Percentiles rank a stretch among this genome's conserved stretches.
phyloP scores from a whole-genome alignment of 768 basidiomycete species.

The Mycena latifolia region DNA sequence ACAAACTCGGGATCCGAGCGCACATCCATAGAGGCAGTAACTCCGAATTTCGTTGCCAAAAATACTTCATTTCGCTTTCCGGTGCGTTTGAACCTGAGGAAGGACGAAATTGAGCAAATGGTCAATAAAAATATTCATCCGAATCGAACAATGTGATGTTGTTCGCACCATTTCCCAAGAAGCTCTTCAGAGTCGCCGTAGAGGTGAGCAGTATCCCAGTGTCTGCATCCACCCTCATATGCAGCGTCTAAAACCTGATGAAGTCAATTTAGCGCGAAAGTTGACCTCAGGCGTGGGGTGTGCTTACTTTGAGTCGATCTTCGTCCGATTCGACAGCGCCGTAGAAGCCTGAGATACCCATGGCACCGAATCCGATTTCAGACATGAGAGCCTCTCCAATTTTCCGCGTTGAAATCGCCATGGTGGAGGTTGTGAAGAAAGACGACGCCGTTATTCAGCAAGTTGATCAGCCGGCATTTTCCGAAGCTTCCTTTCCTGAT shows the following conservation, averaged over 20 bases:
- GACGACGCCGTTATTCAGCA: too few relatives aligned
- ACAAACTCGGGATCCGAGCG: slow-evolving; percentile 55
- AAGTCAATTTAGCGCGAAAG: background rate
- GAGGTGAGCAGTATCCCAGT: slow-evolving; percentile 20
- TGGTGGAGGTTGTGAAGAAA: slow-evolving; percentile 13
- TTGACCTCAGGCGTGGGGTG: background rate
- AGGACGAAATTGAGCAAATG: too few relatives aligned
- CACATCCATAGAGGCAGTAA: slow-evolving; percentile 29
- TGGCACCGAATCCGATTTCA: slow-evolving; percentile 64
- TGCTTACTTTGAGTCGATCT: slow-evolving; percentile 60
- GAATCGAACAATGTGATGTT: too few relatives aligned
- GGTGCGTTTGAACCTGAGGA: slow-evolving; percentile 56
- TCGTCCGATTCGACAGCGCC: slow-evolving; percentile 57
- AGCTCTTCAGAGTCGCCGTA: slow-evolving; percentile 29
- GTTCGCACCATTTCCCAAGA: slow-evolving; percentile 32
- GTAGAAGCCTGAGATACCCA: slow-evolving; percentile 60
- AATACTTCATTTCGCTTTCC: slow-evolving; percentile 64
- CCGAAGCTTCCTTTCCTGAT: too few relatives aligned
- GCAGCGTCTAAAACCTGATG: slow-evolving; percentile 26
- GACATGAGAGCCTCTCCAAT: slow-evolving; percentile 49
- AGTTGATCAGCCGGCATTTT: too few relatives aligned
- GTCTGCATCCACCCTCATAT: slow-evolving; percentile 9
- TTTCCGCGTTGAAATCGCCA: slow-evolving; percentile 36
- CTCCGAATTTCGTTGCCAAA: slow-evolving; percentile 67
- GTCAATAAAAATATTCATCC: too few relatives aligned